Percentiles rank a stretch among this genome's conserved stretches.
These are phyloP conservation scores for Ascochyta pisi DNA, from an alignment of 2,329 filamentous ascomycete genomes.

Conservation along the genomic window DNA sequence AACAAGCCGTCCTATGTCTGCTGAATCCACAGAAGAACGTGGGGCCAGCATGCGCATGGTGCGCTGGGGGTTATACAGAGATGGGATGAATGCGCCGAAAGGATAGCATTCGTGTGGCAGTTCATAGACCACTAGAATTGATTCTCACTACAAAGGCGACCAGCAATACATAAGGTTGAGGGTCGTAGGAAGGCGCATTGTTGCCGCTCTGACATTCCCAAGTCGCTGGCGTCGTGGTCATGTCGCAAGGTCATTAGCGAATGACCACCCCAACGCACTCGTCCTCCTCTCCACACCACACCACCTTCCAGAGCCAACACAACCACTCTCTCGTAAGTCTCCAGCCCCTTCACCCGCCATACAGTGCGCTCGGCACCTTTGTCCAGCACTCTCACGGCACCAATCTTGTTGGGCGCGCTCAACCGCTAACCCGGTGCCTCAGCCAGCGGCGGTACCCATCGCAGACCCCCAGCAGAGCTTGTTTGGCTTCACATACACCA, in stretches of 20 bases:
- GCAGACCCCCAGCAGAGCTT: slow-evolving; percentile 37
- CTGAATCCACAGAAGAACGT: slow-evolving; percentile 6
- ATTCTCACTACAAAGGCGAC: slow-evolving; percentile 29
- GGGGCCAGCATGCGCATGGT: background rate
- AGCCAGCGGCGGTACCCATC: slow-evolving; percentile 47
- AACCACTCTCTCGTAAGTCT: slow-evolving; percentile 35
- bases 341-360: slow-evolving; percentile 25
- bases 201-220: slow-evolving; percentile 33
- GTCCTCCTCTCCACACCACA: slow-evolving; percentile 35
- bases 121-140: slow-evolving; percentile 15
- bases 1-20: background rate
- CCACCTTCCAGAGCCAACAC: slow-evolving; percentile 29
- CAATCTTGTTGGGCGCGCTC: slow-evolving; percentile 30
- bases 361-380: slow-evolving; percentile 17
- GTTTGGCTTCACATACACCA: slow-evolving; percentile 32
- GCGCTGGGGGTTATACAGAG: slow-evolving; percentile 15
- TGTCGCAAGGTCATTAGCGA: slow-evolving; percentile 33
- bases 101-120: slow-evolving; percentile 5
- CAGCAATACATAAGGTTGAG: slow-evolving; percentile 23
- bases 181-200: slow-evolving; percentile 29
- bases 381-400: slow-evolving; percentile 21
- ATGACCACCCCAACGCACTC: slow-evolving; percentile 25
- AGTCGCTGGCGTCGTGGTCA: slow-evolving; percentile 35
- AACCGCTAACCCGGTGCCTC: slow-evolving; percentile 42
- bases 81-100: slow-evolving; percentile 25